Evolutionary conservation across 2,329 filamentous ascomycete species (phyloP).

Genomic region (Coniochaeta sp.): DNA sequence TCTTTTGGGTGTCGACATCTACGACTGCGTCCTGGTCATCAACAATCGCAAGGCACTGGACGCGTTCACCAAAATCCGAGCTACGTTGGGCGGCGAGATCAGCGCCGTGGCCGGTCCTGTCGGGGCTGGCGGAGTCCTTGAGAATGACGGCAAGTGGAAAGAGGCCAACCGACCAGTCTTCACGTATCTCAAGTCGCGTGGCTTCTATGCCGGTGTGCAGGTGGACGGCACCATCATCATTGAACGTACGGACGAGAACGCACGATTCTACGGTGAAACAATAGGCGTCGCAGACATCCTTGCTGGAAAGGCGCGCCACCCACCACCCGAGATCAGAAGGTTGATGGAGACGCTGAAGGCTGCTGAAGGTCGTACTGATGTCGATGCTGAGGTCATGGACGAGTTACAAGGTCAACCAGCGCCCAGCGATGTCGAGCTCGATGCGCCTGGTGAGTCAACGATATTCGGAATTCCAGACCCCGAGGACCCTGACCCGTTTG

Average conservation of each 20-base stretch:
- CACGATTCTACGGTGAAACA: slow-evolving; percentile 55
- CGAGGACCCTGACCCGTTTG: slow-evolving; percentile 30
- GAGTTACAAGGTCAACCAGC: slow-evolving; percentile 25
- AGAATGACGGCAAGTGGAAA: slow-evolving; percentile 16
- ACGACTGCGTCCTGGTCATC: slow-evolving; percentile 70
- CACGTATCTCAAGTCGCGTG: slow-evolving; percentile 76
- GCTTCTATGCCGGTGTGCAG: slow-evolving; percentile 71
- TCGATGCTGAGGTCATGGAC: slow-evolving; percentile 23
- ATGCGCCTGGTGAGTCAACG: slow-evolving; percentile 16
- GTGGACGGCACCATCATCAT: slow-evolving; percentile 76
- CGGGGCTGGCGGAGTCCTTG: slow-evolving; percentile 56
- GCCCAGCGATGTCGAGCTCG: slow-evolving; percentile 27
- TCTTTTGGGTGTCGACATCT: slow-evolving; percentile 66
- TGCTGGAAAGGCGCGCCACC: slow-evolving; percentile 6
- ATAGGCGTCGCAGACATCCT: slow-evolving; percentile 7
- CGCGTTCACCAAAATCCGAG: slow-evolving; percentile 59
- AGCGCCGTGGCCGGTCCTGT: slow-evolving; percentile 52
- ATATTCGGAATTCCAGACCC: slow-evolving; percentile 29
- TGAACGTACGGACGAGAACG: slow-evolving; percentile 70
- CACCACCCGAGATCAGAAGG: slow-evolving; percentile 8
- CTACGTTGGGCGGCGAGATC: slow-evolving; percentile 64
- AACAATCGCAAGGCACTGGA: slow-evolving; percentile 61
- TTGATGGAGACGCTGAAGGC: slow-evolving; percentile 17
- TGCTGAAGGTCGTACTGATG: slow-evolving; percentile 22
- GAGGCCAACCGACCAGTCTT: slow-evolving; percentile 53